Evolutionary conservation across 1,284 basidiomycete genomes (phyloP).

Genomic region (Leccinum ponderosum): DNA sequence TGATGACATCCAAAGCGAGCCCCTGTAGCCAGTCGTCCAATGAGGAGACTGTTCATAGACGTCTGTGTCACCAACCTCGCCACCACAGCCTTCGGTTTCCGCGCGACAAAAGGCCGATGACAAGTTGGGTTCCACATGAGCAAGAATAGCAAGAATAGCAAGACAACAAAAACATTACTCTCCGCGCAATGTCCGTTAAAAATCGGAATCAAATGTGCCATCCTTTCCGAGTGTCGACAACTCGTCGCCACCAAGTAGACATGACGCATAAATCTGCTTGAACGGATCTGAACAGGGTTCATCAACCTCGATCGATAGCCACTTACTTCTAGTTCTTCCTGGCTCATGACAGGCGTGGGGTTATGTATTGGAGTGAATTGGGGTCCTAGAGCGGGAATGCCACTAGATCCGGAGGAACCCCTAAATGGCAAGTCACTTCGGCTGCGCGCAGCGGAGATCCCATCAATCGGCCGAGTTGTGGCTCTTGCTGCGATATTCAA

Average conservation of each 20-base stretch:
- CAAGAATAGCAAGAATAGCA: neutral
- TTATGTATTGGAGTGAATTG: neutral
- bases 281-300: slow-evolving; percentile 3
- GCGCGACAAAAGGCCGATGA: neutral
- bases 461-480: neutral
- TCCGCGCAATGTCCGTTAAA: slow-evolving; percentile 9
- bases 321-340: slow-evolving; percentile 29
- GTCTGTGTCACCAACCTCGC: neutral
- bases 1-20: neutral
- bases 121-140: neutral
- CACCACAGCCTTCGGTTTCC: neutral
- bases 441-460: neutral
- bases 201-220: slow-evolving; percentile 33
- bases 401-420: neutral
- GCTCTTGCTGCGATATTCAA: neutral
- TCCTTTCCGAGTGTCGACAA: slow-evolving; percentile 19
- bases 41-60: neutral
- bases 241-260: slow-evolving; percentile 23
- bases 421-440: neutral
- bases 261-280: slow-evolving; percentile 27
- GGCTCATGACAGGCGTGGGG: neutral
- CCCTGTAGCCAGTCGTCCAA: neutral
- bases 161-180: neutral
- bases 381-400: neutral
- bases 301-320: neutral